A percentile compares a stretch with the other conserved stretches of the same genome.
Conservation (phyloP, 257 asterid genomes). For the Oldenlandia corymbosa region DNA sequence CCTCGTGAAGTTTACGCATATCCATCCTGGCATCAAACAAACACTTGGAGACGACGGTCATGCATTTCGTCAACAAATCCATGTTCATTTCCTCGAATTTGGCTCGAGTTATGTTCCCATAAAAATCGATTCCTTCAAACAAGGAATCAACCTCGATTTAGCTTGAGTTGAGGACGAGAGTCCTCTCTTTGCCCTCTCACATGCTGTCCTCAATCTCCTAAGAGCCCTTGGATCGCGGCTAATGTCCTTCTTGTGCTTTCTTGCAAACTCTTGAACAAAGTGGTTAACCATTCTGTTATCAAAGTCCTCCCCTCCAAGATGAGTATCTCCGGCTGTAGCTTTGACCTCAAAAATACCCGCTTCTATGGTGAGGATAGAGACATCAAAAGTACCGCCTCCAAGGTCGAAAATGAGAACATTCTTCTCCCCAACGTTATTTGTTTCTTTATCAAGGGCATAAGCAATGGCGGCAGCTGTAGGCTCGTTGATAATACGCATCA, state of each 20-base stretch:
- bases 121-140: constrained; percentile 33
- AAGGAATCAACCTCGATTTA: constrained; percentile 29
- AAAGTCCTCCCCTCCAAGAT: constrained; percentile 27
- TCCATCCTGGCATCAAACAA: constrained; percentile 26
- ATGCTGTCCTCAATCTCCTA: constrained; percentile 25
- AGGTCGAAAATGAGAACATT: constrained; percentile 23
- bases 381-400: constrained; percentile 28
- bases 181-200: constrained; percentile 24
- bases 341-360: constrained; percentile 26
- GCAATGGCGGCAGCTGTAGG: constrained; percentile 27
- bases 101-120: constrained; percentile 22
- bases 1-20: constrained; percentile 15
- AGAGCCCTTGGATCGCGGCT: constrained; percentile 24
- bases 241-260: constrained; percentile 31
- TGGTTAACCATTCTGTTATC: constrained; percentile 23
- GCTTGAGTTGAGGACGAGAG: constrained; percentile 27
- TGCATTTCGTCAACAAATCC: constrained; percentile 24
- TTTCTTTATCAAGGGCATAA: constrained; percentile 21
- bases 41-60: constrained; percentile 23
- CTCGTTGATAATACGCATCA: constrained; percentile 23
- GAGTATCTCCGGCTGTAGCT: constrained; percentile 27
- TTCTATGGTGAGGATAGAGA: constrained; percentile 24
- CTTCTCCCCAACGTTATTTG: constrained; percentile 14
- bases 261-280: constrained; percentile 24
- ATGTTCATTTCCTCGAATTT: constrained; percentile 23